Percentiles rank a stretch among this genome's conserved stretches.
phyloP scores from a whole-genome alignment of 306 rosid species.

The Benincasa hispida region DNA sequence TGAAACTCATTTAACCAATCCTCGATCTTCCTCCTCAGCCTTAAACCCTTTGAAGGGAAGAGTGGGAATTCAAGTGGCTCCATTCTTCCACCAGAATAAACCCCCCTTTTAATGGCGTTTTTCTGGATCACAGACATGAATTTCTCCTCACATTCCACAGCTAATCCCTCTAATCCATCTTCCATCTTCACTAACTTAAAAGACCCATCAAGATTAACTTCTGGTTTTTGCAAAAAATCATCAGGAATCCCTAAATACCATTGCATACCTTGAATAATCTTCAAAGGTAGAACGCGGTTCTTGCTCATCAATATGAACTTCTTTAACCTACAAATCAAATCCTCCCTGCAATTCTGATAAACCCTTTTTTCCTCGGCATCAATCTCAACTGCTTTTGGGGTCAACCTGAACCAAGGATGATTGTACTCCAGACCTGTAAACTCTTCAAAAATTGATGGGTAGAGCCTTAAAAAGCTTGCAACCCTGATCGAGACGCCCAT shows the following conservation, averaged over 20 bases:
- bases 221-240: slow-evolving; percentile 37
- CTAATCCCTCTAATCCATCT: slow-evolving; percentile 58
- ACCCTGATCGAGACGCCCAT: slow-evolving; percentile 67
- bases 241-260: slow-evolving; percentile 89
- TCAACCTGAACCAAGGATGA: slow-evolving; percentile 82
- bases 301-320: slow-evolving; percentile 68
- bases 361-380: slow-evolving; percentile 53
- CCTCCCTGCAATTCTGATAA: slow-evolving; percentile 46
- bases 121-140: slow-evolving; percentile 49
- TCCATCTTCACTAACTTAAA: slow-evolving; percentile 66
- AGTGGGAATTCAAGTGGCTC: slow-evolving; percentile 55
- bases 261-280: slow-evolving; percentile 70
- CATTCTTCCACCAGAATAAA: slow-evolving; percentile 33
- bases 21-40: slow-evolving; percentile 67
- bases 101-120: slow-evolving; percentile 44
- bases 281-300: slow-evolving; percentile 55
- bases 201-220: slow-evolving; percentile 50
- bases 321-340: slow-evolving; percentile 54
- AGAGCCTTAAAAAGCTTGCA: slow-evolving; percentile 60
- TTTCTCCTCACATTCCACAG: slow-evolving; percentile 31
- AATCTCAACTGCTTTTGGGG: slow-evolving; percentile 64
- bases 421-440: slow-evolving; percentile 54
- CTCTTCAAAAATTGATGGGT: slow-evolving; percentile 81
- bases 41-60: slow-evolving; percentile 65
- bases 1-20: slow-evolving; percentile 68